Evolutionary conservation across 352 stramenopile species (phyloP).

Genomic region (Pythium biforme): DNA sequence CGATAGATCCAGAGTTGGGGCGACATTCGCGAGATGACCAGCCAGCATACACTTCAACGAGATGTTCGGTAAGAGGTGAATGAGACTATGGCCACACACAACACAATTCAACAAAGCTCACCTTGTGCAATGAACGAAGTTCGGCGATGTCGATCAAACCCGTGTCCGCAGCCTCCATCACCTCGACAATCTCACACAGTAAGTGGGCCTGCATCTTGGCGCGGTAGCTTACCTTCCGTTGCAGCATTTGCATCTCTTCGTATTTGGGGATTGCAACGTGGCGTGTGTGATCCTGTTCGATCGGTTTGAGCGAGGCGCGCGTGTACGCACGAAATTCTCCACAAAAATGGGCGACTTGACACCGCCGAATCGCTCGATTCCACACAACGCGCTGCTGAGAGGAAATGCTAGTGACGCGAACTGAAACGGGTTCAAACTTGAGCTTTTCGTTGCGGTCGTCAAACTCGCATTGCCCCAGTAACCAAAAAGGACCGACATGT

Average conservation of each 20-base stretch:
- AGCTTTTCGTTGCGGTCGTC: constrained; percentile 6
- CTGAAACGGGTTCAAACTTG: constrained; percentile 3
- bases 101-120: constrained; percentile 5
- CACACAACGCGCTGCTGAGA: constrained; percentile 42
- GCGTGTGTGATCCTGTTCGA: constrained; percentile 4
- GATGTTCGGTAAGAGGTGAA: not conserved
- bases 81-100: not conserved
- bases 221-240: constrained; percentile 30
- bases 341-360: constrained; percentile 40
- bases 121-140: constrained; percentile 57
- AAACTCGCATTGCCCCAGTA: constrained; percentile 3
- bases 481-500: constrained; percentile 52
- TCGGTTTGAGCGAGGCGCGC: not conserved
- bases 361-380: constrained; percentile 67
- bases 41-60: not conserved
- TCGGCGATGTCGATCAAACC: constrained; percentile 71
- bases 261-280: constrained; percentile 1
- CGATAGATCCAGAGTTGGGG: not conserved
- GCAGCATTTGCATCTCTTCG: constrained; percentile 19
- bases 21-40: not conserved
- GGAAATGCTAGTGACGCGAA: not conserved
- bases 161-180: constrained; percentile 60
- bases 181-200: constrained; percentile 67
- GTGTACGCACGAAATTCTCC: constrained; percentile 18
- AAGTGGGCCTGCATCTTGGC: constrained; percentile 37